These are phyloP conservation scores for Monilinia aucupariae DNA, from an alignment of 2,329 filamentous ascomycete genomes.

Conservation along the genomic window DNA sequence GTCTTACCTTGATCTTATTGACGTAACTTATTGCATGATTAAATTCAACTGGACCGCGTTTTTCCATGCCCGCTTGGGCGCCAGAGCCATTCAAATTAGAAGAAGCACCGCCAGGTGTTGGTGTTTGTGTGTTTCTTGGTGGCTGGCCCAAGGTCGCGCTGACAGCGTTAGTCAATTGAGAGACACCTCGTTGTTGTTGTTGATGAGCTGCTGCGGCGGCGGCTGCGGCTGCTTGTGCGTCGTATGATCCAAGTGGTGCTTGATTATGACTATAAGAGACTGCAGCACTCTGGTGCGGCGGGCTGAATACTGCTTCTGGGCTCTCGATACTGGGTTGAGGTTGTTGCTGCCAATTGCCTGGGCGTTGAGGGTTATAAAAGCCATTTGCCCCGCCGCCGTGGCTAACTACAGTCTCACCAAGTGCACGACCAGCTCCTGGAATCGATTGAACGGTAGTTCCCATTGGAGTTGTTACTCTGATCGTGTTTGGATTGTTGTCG, in stretches of 20 bases:
- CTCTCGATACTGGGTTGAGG: slow-evolving; percentile 57
- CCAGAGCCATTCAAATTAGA: slow-evolving; percentile 58
- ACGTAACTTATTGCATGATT: slow-evolving; percentile 99
- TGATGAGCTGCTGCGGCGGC: slow-evolving; percentile 45
- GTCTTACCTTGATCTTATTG: slow-evolving; percentile 93
- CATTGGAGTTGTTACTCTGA: slow-evolving; percentile 93
- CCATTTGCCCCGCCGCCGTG: slow-evolving; percentile 28
- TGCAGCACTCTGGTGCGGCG: slow-evolving; percentile 48
- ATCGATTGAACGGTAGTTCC: slow-evolving; percentile 95
- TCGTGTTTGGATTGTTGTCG: slow-evolving; percentile 90
- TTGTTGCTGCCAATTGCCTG: slow-evolving; percentile 49
- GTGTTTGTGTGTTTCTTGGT: slow-evolving; percentile 52
- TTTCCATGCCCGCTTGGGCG: slow-evolving; percentile 64
- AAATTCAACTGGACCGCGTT: slow-evolving; percentile 92
- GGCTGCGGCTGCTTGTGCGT: slow-evolving; percentile 39
- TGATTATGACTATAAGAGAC: slow-evolving; percentile 41
- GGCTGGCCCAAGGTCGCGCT: slow-evolving; percentile 37
- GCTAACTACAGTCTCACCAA: slow-evolving; percentile 35
- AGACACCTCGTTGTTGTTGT: slow-evolving; percentile 60
- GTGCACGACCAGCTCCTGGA: slow-evolving; percentile 43
- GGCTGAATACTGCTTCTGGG: slow-evolving; percentile 57
- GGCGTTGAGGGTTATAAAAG: slow-evolving; percentile 39
- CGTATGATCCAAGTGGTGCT: slow-evolving; percentile 38
- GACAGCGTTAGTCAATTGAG: slow-evolving; percentile 60
- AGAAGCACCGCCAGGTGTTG: slow-evolving; percentile 49